These are phyloP conservation scores for Rhodotorula sp. DNA, from an alignment of 1,284 basidiomycete species.

Conservation along the genomic window DNA sequence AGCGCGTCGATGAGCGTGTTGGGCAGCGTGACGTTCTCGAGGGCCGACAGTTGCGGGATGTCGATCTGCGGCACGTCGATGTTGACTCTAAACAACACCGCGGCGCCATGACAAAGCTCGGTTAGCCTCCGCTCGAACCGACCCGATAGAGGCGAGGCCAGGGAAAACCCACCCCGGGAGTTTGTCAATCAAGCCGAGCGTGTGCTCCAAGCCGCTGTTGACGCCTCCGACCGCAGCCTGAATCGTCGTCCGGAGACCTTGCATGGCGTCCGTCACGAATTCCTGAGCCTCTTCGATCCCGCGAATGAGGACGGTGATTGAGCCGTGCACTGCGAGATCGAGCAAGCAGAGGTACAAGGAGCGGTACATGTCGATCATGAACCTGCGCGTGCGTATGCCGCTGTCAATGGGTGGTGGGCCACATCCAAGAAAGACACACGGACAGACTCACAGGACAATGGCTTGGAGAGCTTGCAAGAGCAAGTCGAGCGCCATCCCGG, in stretches of 20 bases:
- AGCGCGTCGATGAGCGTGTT: constrained; percentile 73
- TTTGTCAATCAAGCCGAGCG: constrained; percentile 68
- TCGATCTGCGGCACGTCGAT: constrained; percentile 67
- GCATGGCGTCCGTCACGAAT: constrained; percentile 64
- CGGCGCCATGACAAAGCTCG: too few species aligned
- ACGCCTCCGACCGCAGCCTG: constrained; percentile 67
- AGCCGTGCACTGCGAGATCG: constrained; percentile 81
- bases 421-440: constrained; percentile 4
- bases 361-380: constrained; percentile 86
- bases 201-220: constrained; percentile 66
- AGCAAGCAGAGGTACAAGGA: constrained; percentile 89
- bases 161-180: constrained; percentile 47
- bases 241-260: constrained; percentile 63
- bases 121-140: too few species aligned
- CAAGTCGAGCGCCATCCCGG: constrained; percentile 47
- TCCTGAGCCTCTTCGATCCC: constrained; percentile 69
- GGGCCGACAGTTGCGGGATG: constrained; percentile 66
- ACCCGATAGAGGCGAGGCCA: too few species aligned
- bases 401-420: neutral
- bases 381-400: constrained; percentile 48
- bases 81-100: constrained; percentile 55
- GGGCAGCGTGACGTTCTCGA: constrained; percentile 79
- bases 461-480: constrained; percentile 62
- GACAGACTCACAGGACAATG: constrained; percentile 62
- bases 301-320: constrained; percentile 72